Evolutionary conservation across 2,329 filamentous ascomycete genomes (phyloP).

Genomic region (Colletotrichum caudatum): DNA sequence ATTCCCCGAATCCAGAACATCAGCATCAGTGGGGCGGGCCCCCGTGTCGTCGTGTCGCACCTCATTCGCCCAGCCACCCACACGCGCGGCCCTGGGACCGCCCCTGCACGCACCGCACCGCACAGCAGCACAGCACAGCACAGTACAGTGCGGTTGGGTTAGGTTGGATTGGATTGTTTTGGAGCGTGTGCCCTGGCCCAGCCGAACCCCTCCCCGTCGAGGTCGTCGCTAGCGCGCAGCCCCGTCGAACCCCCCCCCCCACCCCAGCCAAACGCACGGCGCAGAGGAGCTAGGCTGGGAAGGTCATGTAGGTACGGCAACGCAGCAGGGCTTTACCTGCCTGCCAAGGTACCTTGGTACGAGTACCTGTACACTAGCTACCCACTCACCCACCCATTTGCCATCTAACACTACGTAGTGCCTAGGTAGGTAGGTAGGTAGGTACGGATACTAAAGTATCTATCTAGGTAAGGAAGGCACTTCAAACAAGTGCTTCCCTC

Average conservation of each 20-base stretch:
- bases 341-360: no score
- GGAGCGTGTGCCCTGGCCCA: conserved; percentile 17
- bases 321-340: conserved; percentile 20
- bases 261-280: conserved; percentile 8
- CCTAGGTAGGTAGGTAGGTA: no score
- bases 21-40: conserved; percentile 1
- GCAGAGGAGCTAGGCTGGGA: conserved; percentile 7
- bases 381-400: no score
- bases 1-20: conserved; percentile 31
- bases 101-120: conserved; percentile 24
- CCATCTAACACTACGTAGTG: no score
- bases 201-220: conserved; percentile 8
- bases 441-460: no score
- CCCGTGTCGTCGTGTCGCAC: not conserved
- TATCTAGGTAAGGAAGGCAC: no score
- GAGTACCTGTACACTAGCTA: not conserved
- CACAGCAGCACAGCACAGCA: not conserved
- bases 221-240: conserved; percentile 12
- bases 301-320: conserved; percentile 13
- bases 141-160: conserved; percentile 16
- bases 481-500: no score
- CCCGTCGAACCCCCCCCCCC: not conserved
- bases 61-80: conserved; percentile 42
- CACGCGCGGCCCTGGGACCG: conserved; percentile 39
- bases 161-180: no score